Evolutionary conservation across 805 yeast genomes (phyloP), one percentile per base, ranked within the genome.

Genomic region (Tetrapisispora fleetii): DNA sequence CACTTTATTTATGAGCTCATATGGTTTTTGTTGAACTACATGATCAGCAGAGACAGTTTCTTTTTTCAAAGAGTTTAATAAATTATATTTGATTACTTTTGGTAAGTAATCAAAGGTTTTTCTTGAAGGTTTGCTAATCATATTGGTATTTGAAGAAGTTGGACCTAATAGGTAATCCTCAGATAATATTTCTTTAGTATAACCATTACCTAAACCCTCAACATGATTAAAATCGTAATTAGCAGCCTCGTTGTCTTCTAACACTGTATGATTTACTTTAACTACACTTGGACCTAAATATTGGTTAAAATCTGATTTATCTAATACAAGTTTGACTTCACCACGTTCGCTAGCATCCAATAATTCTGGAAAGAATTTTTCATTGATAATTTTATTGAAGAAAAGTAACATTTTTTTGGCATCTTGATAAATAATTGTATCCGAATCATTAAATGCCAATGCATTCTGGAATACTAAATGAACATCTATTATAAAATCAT

Each of bases 401-500:
- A 72, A 73, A 30, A 71, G 72, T 51, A 77, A 73, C 46, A 93
- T 72, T 40, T 76, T 74, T 37, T 63, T 67, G 0, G 97, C 83
- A 66, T 88, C 95, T 51, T 77, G 77, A 59, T 80, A 79, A 38
- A 90, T 81, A 47, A 79, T 72, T 47, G 93, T 79, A 1, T 77
- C 79, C 46, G 84, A 84, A 51, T 80, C 84, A 64, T 90, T 91
- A 66, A 81, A 91, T 1, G 74, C 63, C 59, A 80, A 79, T 1
- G 97, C 95, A 65, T 93, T 93, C 41, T 72, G 60, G 68, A 90
- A 89, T 14, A 91, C 81, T 46, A 82, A 68, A 28, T 71, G 67
- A 7, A 83, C 71, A 46, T 81, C 83, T 19, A 72, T 74, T 48
- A 75, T 67, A 58, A 88, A 85, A 44, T 73, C 78, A 36, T 75